These are phyloP conservation scores for Cerioporus squamosus DNA, from an alignment of 1,284 basidiomycete genomes.

Conservation along the genomic window DNA sequence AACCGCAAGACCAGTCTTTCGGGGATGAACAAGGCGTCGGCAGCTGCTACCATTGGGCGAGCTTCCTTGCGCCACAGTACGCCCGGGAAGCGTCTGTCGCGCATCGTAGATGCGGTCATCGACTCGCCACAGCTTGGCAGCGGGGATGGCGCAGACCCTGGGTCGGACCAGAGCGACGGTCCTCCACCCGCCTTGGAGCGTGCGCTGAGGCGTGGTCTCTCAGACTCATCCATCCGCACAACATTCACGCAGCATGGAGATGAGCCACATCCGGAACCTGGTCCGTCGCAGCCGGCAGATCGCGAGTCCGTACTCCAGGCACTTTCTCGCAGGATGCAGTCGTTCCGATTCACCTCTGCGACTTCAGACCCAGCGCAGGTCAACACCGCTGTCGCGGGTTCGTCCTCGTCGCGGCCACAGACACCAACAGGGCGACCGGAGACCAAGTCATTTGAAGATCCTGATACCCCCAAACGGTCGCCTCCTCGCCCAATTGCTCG, in stretches of 20 bases:
- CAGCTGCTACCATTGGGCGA: conserved; percentile 31
- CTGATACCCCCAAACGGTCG: conserved; percentile 18
- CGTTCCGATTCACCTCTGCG: conserved; percentile 30
- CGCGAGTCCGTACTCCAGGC: conserved; percentile 54
- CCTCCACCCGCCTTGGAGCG: conserved; percentile 55
- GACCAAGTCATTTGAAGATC: conserved; percentile 9
- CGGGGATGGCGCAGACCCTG: conserved; percentile 31
- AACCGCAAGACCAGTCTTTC: too few relatives aligned
- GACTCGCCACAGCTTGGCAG: conserved; percentile 20
- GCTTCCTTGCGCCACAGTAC: conserved; percentile 24
- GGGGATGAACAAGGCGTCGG: conserved; percentile 11
- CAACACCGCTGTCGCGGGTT: conserved; percentile 1
- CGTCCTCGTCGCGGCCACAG: conserved; percentile 17
- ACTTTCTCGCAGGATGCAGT: conserved; percentile 56
- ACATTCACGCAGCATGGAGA: conserved; percentile 68
- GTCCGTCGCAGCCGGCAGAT: conserved; percentile 35
- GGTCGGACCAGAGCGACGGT: conserved; percentile 59
- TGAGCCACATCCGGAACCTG: conserved; percentile 15
- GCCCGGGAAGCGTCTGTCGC: conserved; percentile 27
- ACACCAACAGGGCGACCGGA: conserved; percentile 14
- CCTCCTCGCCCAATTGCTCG: conserved; percentile 26
- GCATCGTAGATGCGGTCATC: conserved; percentile 34
- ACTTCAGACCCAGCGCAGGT: conserved; percentile 8
- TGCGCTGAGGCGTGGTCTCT: conserved; percentile 79
- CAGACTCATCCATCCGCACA: conserved; percentile 89